Evolutionary conservation across 306 rosid genomes (phyloP).

Genomic region (Ammopiptanthus mongolicus): DNA sequence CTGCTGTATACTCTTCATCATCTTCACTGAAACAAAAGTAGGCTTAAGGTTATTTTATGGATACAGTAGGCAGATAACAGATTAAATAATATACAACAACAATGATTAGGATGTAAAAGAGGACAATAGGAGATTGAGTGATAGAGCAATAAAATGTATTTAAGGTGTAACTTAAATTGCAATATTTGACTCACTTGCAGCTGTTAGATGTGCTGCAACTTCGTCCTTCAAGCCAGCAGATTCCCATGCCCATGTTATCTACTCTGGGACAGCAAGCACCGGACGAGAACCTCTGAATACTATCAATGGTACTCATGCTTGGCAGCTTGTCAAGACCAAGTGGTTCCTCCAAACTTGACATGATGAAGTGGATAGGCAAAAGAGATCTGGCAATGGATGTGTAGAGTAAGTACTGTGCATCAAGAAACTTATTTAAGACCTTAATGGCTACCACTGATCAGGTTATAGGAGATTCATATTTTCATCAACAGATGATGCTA

Average conservation of each 20-base stretch:
- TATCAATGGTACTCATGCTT: conserved; percentile 70
- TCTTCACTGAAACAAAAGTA: conserved; percentile 51
- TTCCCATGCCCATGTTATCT: conserved; percentile 66
- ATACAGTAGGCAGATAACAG: not conserved
- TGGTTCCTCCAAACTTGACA: conserved; percentile 95
- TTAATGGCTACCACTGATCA: not conserved
- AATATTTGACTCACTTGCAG: conserved; percentile 45
- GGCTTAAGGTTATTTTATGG: not conserved
- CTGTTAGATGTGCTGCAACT: conserved; percentile 75
- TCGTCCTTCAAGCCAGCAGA: conserved; percentile 67
- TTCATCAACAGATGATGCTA: not conserved
- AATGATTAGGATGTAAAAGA: not conserved
- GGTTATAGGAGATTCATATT: not conserved
- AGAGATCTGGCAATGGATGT: conserved; percentile 21
- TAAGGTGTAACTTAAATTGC: not conserved
- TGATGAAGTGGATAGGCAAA: conserved; percentile 30
- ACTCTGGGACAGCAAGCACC: conserved; percentile 71
- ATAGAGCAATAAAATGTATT: not conserved
- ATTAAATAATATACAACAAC: not conserved
- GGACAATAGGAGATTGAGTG: not conserved
- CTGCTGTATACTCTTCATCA: conserved; percentile 43
- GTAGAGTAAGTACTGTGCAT: conserved; percentile 18
- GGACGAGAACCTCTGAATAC: conserved; percentile 71
- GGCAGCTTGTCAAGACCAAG: conserved; percentile 89
- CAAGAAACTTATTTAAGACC: not conserved